Evolutionary conservation across 805 yeast species (phyloP).

Genomic region (Candida jianshihensis): DNA sequence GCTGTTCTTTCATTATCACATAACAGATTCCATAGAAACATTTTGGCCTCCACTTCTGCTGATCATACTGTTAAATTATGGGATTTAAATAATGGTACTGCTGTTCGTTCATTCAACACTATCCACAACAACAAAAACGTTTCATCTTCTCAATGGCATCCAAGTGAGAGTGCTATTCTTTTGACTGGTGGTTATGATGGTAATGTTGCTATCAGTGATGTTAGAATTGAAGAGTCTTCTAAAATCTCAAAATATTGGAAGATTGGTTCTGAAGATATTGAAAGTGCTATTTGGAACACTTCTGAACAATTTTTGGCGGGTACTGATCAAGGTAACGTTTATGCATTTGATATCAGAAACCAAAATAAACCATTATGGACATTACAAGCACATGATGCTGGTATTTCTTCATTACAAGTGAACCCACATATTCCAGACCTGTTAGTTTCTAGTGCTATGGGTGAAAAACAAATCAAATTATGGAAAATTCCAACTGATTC

Average conservation of each 20-base stretch:
- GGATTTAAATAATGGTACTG: slow-evolving; percentile 74
- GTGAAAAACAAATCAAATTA: slow-evolving; percentile 76
- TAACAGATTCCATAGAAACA: slow-evolving; percentile 72
- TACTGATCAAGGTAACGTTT: slow-evolving; percentile 85
- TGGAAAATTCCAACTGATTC: slow-evolving; percentile 64
- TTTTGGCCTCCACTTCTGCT: slow-evolving; percentile 91
- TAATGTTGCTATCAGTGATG: slow-evolving; percentile 76
- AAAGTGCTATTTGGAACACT: slow-evolving; percentile 66
- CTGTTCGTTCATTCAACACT: slow-evolving; percentile 66
- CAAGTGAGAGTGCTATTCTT: slow-evolving; percentile 54
- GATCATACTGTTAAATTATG: slow-evolving; percentile 92
- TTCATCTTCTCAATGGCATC: slow-evolving; percentile 84
- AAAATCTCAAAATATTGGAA: slow-evolving; percentile 59
- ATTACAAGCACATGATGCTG: slow-evolving; percentile 93
- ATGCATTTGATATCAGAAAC: slow-evolving; percentile 78
- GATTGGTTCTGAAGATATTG: slow-evolving; percentile 77
- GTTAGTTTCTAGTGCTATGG: slow-evolving; percentile 84
- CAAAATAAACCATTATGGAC: slow-evolving; percentile 79
- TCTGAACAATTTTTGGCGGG: slow-evolving; percentile 68
- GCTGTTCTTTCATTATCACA: slow-evolving; percentile 86
- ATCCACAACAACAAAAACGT: slow-evolving; percentile 79
- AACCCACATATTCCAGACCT: slow-evolving; percentile 64
- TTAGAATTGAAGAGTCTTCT: slow-evolving; percentile 59
- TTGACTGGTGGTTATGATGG: slow-evolving; percentile 93
- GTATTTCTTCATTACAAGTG: slow-evolving; percentile 73